Evolutionary conservation across 306 rosid species (phyloP).

Genomic region (Lotus japonicus): DNA sequence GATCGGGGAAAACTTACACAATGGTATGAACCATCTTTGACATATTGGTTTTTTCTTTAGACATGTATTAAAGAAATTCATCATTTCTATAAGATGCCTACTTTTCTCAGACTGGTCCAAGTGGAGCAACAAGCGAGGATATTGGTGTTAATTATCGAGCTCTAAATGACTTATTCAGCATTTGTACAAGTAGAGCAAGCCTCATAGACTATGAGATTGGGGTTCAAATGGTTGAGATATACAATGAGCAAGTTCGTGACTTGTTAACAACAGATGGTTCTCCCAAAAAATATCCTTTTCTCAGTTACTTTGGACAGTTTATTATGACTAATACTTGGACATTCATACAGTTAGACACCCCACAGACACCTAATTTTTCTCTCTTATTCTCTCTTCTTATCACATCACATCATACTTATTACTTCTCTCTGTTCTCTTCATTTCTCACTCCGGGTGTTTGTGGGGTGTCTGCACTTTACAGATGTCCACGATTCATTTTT

Average conservation of each 20-base stretch:
- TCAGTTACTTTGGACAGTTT: neutral
- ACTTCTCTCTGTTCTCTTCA: too few species aligned
- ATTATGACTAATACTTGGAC: too few species aligned
- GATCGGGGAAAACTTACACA: conserved; percentile 69
- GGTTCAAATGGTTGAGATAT: conserved; percentile 48
- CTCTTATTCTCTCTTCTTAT: too few species aligned
- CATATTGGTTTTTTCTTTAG: conserved; percentile 4
- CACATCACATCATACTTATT: too few species aligned
- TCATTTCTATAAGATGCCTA: conserved; percentile 10
- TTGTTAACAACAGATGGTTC: conserved; percentile 24
- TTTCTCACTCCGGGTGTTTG: too few species aligned
- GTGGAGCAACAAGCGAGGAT: conserved; percentile 37
- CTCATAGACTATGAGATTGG: conserved; percentile 28
- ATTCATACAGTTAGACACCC: too few species aligned
- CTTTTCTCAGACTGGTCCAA: conserved; percentile 48
- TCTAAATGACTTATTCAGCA: conserved; percentile 39
- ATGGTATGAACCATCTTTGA: conserved; percentile 39
- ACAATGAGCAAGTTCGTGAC: conserved; percentile 54
- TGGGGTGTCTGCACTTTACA: too few species aligned
- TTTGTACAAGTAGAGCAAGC: conserved; percentile 25
- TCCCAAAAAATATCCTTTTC: conserved; percentile 41
- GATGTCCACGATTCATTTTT: too few species aligned
- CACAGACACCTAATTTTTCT: too few species aligned
- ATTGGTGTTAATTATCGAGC: conserved; percentile 46
- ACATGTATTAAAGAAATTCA: conserved; percentile 5